Percentiles rank a stretch among this genome's conserved stretches.
Conservation (phyloP, 2,329 filamentous ascomycete genomes). For the Pseudocercospora eumusae region DNA sequence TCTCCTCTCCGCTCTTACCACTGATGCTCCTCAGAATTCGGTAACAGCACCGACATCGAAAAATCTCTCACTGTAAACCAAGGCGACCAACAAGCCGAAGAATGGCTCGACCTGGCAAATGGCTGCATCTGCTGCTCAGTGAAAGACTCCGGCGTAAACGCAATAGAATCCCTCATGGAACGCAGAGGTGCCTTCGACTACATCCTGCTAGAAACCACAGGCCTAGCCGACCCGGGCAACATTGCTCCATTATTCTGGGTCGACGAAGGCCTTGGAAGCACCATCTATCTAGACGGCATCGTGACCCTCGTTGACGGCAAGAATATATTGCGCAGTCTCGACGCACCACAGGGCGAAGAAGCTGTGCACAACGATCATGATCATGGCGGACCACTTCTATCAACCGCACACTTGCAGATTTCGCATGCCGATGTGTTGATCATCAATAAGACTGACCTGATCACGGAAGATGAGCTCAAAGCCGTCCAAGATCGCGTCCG, state of each 20-base stretch:
- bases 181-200: slow-evolving; percentile 94
- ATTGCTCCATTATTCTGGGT: slow-evolving; percentile 97
- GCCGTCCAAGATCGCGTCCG: slow-evolving; percentile 69
- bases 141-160: slow-evolving; percentile 92
- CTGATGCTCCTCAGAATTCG: slow-evolving; percentile 38
- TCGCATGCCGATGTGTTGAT: slow-evolving; percentile 95
- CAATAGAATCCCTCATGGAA: slow-evolving; percentile 94
- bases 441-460: slow-evolving; percentile 90
- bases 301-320: slow-evolving; percentile 95
- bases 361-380: slow-evolving; percentile 47
- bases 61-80: slow-evolving; percentile 91
- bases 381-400: slow-evolving; percentile 68
- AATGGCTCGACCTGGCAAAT: slow-evolving; percentile 95
- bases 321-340: slow-evolving; percentile 80
- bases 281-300: slow-evolving; percentile 94
- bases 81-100: slow-evolving; percentile 71
- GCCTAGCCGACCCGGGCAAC: slow-evolving; percentile 91
- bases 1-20: not conserved
- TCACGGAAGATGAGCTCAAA: slow-evolving; percentile 68
- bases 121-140: slow-evolving; percentile 98
- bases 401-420: slow-evolving; percentile 92
- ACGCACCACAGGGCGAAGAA: slow-evolving; percentile 57
- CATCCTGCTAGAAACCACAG: slow-evolving; percentile 94
- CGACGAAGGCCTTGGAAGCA: slow-evolving; percentile 90
- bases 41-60: slow-evolving; percentile 78